Percentiles rank a stretch among this genome's conserved stretches.
phyloP scores from a whole-genome alignment of 352 stramenopile genomes.

The Globisporangium middletonii region DNA sequence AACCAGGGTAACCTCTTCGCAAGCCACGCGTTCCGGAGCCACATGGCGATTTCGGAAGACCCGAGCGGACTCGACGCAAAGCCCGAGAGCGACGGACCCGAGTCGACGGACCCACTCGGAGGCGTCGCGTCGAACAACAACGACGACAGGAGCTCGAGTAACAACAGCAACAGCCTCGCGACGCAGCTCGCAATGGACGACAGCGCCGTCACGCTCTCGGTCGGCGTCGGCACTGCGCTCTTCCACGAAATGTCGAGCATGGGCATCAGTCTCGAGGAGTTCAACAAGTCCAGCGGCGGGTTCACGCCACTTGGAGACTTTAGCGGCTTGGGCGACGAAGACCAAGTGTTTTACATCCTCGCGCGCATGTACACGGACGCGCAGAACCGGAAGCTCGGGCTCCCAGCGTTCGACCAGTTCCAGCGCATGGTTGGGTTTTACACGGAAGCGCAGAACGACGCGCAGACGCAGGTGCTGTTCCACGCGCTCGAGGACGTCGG shows the following conservation, averaged over 20 bases:
- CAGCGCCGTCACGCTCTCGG: slow-evolving; percentile 12
- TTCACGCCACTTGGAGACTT: slow-evolving; percentile 38
- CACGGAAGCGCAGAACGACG: slow-evolving; percentile 60
- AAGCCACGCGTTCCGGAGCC: slow-evolving; percentile 62
- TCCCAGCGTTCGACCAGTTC: slow-evolving; percentile 81
- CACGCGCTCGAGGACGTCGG: slow-evolving; percentile 51
- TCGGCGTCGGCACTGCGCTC: slow-evolving; percentile 38
- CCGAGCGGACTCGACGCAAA: slow-evolving; percentile 18
- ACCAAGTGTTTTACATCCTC: slow-evolving; percentile 80
- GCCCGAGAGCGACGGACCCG: slow-evolving; percentile 17
- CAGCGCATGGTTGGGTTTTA: slow-evolving; percentile 85
- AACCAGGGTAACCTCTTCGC: slow-evolving; percentile 57
- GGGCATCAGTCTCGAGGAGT: slow-evolving; percentile 60
- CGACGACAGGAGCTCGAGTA: background rate
- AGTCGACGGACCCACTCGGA: slow-evolving; percentile 14
- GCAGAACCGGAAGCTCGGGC: slow-evolving; percentile 58
- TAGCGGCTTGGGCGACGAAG: slow-evolving; percentile 43
- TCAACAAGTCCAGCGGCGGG: slow-evolving; percentile 28
- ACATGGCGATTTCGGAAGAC: slow-evolving; percentile 49
- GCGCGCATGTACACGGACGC: slow-evolving; percentile 71
- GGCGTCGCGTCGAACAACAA: slow-evolving; percentile 10
- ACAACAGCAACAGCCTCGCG: background rate
- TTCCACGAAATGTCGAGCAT: slow-evolving; percentile 79
- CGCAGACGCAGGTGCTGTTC: slow-evolving; percentile 76
- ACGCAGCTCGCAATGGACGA: slow-evolving; percentile 12